Percentiles rank a stretch among this genome's conserved stretches.
phyloP scores from a whole-genome alignment of 768 basidiomycete species.

The Kwoniella sp. region DNA sequence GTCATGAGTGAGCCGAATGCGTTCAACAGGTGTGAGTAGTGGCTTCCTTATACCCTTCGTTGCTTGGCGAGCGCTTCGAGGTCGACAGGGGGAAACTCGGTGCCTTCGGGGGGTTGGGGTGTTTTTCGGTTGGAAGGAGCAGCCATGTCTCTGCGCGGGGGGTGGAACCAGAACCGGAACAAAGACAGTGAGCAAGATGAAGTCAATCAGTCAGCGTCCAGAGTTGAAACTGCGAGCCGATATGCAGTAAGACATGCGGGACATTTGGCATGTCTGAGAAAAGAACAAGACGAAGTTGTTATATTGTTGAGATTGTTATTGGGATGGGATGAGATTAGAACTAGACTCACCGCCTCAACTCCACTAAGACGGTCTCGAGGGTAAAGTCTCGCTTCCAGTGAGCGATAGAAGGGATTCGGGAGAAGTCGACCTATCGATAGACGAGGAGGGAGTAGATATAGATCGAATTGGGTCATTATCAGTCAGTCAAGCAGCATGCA shows the following conservation, averaged over 20 bases:
- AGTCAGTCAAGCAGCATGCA: constrained; percentile 2
- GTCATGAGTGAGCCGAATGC: no score
- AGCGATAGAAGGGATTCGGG: constrained; percentile 70
- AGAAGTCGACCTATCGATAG: constrained; percentile 72
- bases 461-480: not conserved
- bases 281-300: no score
- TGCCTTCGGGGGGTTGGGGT: constrained; percentile 88
- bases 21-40: not conserved
- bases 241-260: no score
- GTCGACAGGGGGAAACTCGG: constrained; percentile 55
- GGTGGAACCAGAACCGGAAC: no score
- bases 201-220: not conserved
- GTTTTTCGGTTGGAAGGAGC: constrained; percentile 87
- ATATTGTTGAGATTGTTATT: no score
- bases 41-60: constrained; percentile 30
- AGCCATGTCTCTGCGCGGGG: constrained; percentile 98
- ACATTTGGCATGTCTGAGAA: no score
- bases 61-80: constrained; percentile 43
- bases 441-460: no score
- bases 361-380: constrained; percentile 87
- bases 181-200: no score
- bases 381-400: constrained; percentile 75
- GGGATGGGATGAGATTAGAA: no score
- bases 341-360: constrained; percentile 86
- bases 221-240: no score